Percentiles rank a stretch among this genome's conserved stretches.
Conservation (phyloP, 768 basidiomycete species). For the Dentipellis fragilis region DNA sequence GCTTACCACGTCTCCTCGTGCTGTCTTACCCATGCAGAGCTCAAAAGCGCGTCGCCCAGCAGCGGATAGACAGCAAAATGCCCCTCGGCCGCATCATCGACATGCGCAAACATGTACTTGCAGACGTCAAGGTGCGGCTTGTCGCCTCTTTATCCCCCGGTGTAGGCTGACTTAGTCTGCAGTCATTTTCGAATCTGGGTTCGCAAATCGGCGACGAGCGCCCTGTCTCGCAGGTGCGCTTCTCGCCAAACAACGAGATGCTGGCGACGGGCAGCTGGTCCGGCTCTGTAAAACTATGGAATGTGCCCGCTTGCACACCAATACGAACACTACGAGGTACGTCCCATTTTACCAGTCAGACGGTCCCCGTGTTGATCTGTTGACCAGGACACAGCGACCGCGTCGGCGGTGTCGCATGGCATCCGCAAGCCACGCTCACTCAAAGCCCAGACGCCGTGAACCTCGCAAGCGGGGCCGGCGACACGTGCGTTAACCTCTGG, state of each 20-base stretch:
- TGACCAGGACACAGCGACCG: conserved; percentile 73
- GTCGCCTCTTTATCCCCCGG: not conserved
- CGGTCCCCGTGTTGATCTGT: conserved; percentile 5
- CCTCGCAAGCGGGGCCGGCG: conserved; percentile 85
- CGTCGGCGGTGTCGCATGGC: conserved; percentile 96
- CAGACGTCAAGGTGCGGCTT: conserved; percentile 71
- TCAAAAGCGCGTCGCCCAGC: conserved; percentile 87
- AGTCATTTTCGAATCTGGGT: conserved; percentile 89
- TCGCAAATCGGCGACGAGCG: conserved; percentile 98
- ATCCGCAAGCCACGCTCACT: conserved; percentile 81
- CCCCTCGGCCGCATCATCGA: conserved; percentile 87
- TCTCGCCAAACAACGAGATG: conserved; percentile 82
- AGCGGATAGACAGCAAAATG: conserved; percentile 81
- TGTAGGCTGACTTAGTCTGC: not conserved
- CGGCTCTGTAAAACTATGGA: conserved; percentile 91
- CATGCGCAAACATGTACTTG: conserved; percentile 82
- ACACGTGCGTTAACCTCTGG: conserved; percentile 82
- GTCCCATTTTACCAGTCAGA: conserved; percentile 6
- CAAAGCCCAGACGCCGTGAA: conserved; percentile 60
- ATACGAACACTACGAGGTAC: conserved; percentile 66
- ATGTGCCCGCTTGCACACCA: conserved; percentile 81
- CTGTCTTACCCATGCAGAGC: conserved; percentile 59
- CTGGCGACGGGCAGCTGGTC: conserved; percentile 96
- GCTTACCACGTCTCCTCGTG: conserved; percentile 52
- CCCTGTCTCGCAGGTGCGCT: conserved; percentile 88